These are phyloP conservation scores for Xylaria cubensis DNA, from an alignment of 495 filamentous ascomycete genomes.

Conservation along the genomic window DNA sequence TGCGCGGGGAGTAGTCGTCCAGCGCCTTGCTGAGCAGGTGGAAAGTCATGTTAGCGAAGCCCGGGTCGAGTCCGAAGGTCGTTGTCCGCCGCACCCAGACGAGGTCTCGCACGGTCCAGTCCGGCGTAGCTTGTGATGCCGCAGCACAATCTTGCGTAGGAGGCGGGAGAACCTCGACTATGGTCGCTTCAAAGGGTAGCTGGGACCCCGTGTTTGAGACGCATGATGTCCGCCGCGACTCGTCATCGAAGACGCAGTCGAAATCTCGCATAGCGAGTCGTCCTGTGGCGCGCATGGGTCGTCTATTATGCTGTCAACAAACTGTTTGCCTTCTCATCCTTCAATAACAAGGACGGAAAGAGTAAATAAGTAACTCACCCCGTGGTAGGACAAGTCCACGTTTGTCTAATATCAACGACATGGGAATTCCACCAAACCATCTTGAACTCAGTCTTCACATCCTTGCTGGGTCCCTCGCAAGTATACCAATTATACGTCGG, in stretches of 20 bases:
- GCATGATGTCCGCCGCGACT: neutral
- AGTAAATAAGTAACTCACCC: neutral
- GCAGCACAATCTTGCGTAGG: constrained; percentile 6
- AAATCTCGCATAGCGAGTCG: neutral
- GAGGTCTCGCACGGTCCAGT: constrained; percentile 16
- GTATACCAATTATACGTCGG: constrained; percentile 7
- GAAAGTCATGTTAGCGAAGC: constrained; percentile 11
- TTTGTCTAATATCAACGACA: constrained; percentile 3
- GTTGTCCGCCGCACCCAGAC: neutral
- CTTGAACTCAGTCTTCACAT: constrained; percentile 21
- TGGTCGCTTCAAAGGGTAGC: neutral
- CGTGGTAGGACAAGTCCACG: constrained; percentile 16
- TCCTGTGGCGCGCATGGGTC: constrained; percentile 15
- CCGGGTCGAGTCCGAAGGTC: constrained; percentile 6
- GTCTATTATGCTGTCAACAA: neutral
- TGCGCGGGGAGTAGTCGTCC: constrained; percentile 13
- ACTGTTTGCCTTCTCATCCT: neutral
- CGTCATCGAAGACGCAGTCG: neutral
- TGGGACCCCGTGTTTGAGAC: neutral
- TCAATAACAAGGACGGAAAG: neutral
- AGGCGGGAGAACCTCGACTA: constrained; percentile 2
- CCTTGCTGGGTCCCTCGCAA: neutral
- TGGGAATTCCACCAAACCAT: constrained; percentile 24
- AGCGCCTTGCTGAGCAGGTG: constrained; percentile 9
- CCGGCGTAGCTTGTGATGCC: neutral